A percentile compares a stretch with the other conserved stretches of the same genome.
Evolutionary conservation across 2,329 filamentous ascomycete species (phyloP).

Genomic region (Didymella pomorum): DNA sequence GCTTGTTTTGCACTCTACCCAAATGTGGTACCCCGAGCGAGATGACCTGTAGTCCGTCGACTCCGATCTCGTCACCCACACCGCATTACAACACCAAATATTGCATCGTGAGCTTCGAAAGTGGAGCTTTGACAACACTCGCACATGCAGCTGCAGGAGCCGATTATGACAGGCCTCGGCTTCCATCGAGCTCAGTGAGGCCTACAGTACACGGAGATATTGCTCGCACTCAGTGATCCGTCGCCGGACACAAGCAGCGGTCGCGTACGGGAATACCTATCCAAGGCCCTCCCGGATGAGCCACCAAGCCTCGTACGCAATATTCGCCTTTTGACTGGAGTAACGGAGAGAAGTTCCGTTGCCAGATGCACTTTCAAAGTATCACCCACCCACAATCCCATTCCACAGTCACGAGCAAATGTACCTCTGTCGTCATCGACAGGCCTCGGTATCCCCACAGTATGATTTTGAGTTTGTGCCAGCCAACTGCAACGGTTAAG

Average conservation of each 20-base stretch:
- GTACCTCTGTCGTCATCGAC: neutral
- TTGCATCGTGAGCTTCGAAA: conserved; percentile 1
- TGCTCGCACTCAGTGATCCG: neutral
- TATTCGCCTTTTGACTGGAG: neutral
- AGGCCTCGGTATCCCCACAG: conserved; percentile 1
- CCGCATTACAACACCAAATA: neutral
- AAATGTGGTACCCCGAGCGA: conserved; percentile 8
- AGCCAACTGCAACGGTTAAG: neutral
- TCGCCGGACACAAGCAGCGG: neutral
- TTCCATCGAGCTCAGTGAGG: neutral
- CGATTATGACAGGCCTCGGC: neutral
- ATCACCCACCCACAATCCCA: neutral
- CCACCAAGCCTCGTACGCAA: conserved; percentile 7
- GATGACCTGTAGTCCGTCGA: neutral
- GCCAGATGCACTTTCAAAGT: neutral
- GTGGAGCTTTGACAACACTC: neutral
- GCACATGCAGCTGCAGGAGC: neutral
- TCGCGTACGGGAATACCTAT: neutral
- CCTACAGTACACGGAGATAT: neutral
- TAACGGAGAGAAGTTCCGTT: neutral
- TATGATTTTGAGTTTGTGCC: neutral
- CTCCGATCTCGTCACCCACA: neutral
- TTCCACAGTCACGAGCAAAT: neutral
- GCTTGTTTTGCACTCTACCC: neutral
- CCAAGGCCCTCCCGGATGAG: neutral